Base-by-base conservation (phyloP, 495 filamentous ascomycete species). In the Bombardia bombarda region DNA sequence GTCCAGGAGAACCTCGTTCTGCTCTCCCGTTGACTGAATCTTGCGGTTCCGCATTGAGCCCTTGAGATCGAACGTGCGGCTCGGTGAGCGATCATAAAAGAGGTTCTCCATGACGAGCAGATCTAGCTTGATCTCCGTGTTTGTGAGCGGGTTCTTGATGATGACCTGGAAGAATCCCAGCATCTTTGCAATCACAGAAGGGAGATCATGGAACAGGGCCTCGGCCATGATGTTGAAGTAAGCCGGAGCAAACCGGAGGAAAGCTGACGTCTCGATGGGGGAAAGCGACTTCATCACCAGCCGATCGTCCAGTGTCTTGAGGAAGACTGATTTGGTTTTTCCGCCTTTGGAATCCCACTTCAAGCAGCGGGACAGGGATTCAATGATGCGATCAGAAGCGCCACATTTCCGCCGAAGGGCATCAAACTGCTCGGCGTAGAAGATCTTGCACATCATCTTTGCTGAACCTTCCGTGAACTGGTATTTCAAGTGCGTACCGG, bases 311-410 rank as follows among this genome's bases (percentile, higher is more conserved):
- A 94, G 75, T 0, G 93, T 97, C 63, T 97, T 97, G 45, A 99
- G 67, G 55, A 99, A 99, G n/a, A 99, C 79, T 1, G 88, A 94
- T 57, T 95, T 96, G 12, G 90, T 95, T 64, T 99, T 99, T 40
- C 92, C 92, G 34, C 92, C 92, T 60, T 95, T 96, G 12, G 87
- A 95, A 59, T 99, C 92, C 90, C 90, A 99, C 59, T 97, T 95
- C 17, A 90, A 70, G 65, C 93, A 97, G 13, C 93, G 80, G 21
- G 90, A 96, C 17, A 99, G 64, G 4, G 89, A 95, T 60, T 99
- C 92, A 24, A 95, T 82, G 46, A 97, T 94, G 22, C 92, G 86
- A 57, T 95, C 87, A 8, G 86, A 79, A 14, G 94, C 86, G 8
- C 90, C 92, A 49, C 89, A 95, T 60, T 95, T 93, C 39, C 85